Base-by-base conservation (phyloP, 768 basidiomycete genomes). In the Amanita thiersii region DNA sequence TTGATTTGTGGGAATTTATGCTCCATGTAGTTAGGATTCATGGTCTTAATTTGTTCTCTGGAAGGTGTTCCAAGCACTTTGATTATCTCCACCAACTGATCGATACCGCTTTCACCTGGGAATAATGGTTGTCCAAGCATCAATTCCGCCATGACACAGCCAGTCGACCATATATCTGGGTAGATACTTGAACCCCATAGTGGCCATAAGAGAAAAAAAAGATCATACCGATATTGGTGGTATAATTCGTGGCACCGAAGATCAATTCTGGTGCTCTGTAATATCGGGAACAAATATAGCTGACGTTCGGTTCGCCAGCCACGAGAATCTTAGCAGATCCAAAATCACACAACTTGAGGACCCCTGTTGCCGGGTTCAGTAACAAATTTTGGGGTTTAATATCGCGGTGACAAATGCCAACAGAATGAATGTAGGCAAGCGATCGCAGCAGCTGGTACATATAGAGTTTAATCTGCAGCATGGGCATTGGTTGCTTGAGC, bases 1-100 rank as follows among this genome's bases (percentile, higher is more conserved):
- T 94, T 92, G 72, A 99, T 99, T 65, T 98, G 94, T 1, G 96
- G 96, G 72, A 99, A 99, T 66, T 98, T 97, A 79, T 99, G 96
- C 60, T 99, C 96, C 96, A 98, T 98, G 67, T 99, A 99, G 69
- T 99, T 99, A 42, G 96, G 96, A 65, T 99, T 99, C 96, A 99
- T 99, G 52, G 96, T 98, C 81, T 99, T 98, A 77, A 99, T 99
- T 64, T 99, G 96, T 59, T 98, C 96, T 52, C 94, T 73, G 45
- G 96, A 93, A 2, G 96, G 96, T 15, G 96, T 99, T 11, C 96
- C 96, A 40, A 99, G 79, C 32, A 99, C 92, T 64, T 99, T 99
- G 81, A 99, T 99, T 54, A 99, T 99, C 68, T 99, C 96, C 44
- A 99, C 96, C 55, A 99, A 62, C 68, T 99, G 96, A 66, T 99